Evolutionary conservation across 176 grass and related monocot genomes (phyloP).

Genomic region (Oryza punctata): DNA sequence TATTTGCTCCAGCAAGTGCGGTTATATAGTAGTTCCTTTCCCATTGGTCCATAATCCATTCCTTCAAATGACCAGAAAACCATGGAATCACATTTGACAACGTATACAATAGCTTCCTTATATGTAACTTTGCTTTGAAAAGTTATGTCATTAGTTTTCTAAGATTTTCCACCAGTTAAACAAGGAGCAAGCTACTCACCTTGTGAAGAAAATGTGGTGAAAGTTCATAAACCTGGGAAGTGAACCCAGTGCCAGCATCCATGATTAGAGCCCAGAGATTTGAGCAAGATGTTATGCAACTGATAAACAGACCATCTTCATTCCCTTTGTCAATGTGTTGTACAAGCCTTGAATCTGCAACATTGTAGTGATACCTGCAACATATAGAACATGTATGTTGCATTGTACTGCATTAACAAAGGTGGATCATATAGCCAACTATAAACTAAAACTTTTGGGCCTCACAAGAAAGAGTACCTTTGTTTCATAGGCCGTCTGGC

Average conservation of each 20-base stretch:
- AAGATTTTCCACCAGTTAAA: constrained; percentile 19
- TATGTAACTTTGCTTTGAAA: constrained; percentile 27
- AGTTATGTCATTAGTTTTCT: constrained; percentile 24
- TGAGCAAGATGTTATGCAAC: constrained; percentile 80
- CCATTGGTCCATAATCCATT: constrained; percentile 99
- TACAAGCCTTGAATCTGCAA: constrained; percentile 86
- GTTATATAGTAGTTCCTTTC: constrained; percentile 96
- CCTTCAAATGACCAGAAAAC: constrained; percentile 63
- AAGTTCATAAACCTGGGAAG: constrained; percentile 90
- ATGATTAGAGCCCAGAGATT: constrained; percentile 99
- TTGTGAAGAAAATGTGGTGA: constrained; percentile 97
- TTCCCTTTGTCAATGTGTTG: constrained; percentile 97
- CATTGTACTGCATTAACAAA: constrained; percentile 16
- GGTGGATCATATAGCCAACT: background rate
- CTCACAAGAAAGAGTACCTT: constrained; percentile 53
- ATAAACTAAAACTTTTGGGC: background rate
- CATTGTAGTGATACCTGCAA: constrained; percentile 98
- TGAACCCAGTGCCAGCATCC: constrained; percentile 96
- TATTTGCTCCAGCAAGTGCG: constrained; percentile 89
- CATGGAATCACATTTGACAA: constrained; percentile 22
- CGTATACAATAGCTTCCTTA: constrained; percentile 18
- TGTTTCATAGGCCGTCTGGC: constrained; percentile 91
- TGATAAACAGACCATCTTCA: constrained; percentile 95
- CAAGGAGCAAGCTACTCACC: constrained; percentile 54
- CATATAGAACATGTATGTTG: constrained; percentile 3